These are phyloP conservation scores for Liriodendron chinense DNA, from an alignment of 164 flowering plant species.

Conservation along the genomic window DNA sequence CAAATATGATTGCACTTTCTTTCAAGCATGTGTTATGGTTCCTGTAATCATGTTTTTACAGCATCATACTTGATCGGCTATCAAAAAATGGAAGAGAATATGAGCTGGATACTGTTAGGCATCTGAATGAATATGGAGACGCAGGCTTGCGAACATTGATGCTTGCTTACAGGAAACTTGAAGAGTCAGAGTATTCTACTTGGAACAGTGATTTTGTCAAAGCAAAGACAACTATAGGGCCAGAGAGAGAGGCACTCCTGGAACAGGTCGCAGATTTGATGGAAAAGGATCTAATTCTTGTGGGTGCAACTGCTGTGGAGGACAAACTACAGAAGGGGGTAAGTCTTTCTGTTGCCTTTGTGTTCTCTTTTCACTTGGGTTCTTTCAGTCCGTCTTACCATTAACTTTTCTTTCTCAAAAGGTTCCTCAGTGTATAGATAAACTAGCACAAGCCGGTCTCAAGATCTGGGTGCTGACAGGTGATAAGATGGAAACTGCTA, in stretches of 20 bases:
- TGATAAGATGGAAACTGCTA: conserved; percentile 99
- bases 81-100: conserved; percentile 73
- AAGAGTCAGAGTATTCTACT: conserved; percentile 65
- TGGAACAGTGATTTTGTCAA: conserved; percentile 83
- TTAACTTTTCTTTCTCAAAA: conserved; percentile 22
- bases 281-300: conserved; percentile 84
- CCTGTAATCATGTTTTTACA: conserved; percentile 27
- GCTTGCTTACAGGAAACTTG: conserved; percentile 84
- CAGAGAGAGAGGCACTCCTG: conserved; percentile 82
- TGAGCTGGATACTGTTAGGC: conserved; percentile 69
- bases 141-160: conserved; percentile 92
- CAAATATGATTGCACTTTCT: background rate
- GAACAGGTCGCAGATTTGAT: conserved; percentile 76
- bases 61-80: conserved; percentile 89
- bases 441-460: conserved; percentile 99
- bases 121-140: conserved; percentile 94
- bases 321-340: conserved; percentile 98
- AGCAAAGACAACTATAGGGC: conserved; percentile 78
- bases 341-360: conserved; percentile 10
- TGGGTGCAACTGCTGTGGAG: conserved; percentile 98
- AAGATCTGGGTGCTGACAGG: conserved; percentile 99
- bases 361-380: background rate
- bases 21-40: background rate
- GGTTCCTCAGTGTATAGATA: conserved; percentile 99
- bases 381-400: background rate